Percentiles rank a stretch among this genome's conserved stretches.
Evolutionary conservation across 164 flowering plant genomes (phyloP).

Genomic region (Buxus sempervirens): DNA sequence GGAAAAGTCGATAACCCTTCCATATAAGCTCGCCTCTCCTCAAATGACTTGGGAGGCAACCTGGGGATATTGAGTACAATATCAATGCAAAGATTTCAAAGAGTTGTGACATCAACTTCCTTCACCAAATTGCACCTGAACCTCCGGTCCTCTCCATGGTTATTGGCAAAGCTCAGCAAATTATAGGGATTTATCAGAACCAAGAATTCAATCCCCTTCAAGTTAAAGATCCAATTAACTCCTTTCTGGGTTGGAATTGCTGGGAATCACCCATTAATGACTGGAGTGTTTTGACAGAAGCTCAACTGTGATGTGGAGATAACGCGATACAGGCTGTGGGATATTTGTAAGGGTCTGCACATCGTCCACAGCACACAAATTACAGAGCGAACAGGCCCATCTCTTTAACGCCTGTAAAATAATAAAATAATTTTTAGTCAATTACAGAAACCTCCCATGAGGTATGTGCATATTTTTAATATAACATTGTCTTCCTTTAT

Average conservation of each 20-base stretch:
- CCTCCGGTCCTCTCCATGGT: conserved; percentile 19
- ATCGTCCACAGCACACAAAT: too few relatives aligned
- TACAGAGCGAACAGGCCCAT: too few relatives aligned
- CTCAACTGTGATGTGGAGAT: neutral
- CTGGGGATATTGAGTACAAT: conserved; percentile 77
- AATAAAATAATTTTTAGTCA: too few relatives aligned
- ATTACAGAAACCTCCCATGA: too few relatives aligned
- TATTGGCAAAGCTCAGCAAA: neutral
- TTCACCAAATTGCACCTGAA: conserved; percentile 23
- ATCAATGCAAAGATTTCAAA: conserved; percentile 91
- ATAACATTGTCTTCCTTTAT: too few relatives aligned
- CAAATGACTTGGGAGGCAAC: conserved; percentile 56
- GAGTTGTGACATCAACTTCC: conserved; percentile 63
- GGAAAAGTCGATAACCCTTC: conserved; percentile 58
- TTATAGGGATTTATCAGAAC: conserved; percentile 11
- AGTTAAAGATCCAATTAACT: conserved; percentile 15
- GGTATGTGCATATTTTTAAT: too few relatives aligned
- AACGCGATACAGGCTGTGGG: conserved; percentile 7
- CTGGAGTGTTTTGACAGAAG: conserved; percentile 21
- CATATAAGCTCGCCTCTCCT: conserved; percentile 70
- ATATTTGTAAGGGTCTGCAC: conserved; percentile 18
- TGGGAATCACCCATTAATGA: conserved; percentile 8
- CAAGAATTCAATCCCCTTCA: conserved; percentile 27
- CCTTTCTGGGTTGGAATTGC: conserved; percentile 11
- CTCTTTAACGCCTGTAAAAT: too few relatives aligned